phyloP scores from a whole-genome alignment of 1,284 basidiomycete species.

The Malassezia obtusa region DNA sequence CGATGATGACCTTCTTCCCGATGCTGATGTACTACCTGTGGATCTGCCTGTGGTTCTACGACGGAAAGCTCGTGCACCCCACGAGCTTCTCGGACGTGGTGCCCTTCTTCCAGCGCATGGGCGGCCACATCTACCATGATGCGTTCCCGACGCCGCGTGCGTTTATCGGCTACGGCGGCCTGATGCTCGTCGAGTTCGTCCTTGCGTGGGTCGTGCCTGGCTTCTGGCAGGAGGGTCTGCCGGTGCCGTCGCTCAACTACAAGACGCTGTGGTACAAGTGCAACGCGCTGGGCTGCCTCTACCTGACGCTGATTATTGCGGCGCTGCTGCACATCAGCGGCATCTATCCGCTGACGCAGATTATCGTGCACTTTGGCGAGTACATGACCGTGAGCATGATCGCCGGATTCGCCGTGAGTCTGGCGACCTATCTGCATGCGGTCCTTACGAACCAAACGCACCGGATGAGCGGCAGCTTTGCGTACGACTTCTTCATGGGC shows the following conservation, averaged over 20 bases:
- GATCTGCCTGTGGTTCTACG: slow-evolving; percentile 94
- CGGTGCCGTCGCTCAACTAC: slow-evolving; percentile 54
- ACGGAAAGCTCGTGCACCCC: slow-evolving; percentile 73
- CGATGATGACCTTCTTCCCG: slow-evolving; percentile 92
- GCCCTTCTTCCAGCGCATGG: slow-evolving; percentile 75
- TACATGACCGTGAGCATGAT: slow-evolving; percentile 94
- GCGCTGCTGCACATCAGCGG: slow-evolving; percentile 67
- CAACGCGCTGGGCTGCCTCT: slow-evolving; percentile 72
- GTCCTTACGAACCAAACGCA: slow-evolving; percentile 40
- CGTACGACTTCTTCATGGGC: slow-evolving; percentile 70
- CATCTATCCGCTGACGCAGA: slow-evolving; percentile 81
- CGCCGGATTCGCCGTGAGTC: slow-evolving; percentile 62
- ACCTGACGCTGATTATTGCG: slow-evolving; percentile 71
- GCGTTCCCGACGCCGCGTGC: slow-evolving; percentile 82
- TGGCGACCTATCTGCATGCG: slow-evolving; percentile 42
- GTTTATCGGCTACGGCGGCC: slow-evolving; percentile 61
- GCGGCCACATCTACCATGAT: slow-evolving; percentile 73
- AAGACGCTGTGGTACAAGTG: slow-evolving; percentile 91
- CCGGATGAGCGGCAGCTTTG: slow-evolving; percentile 83
- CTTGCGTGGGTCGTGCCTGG: slow-evolving; percentile 86
- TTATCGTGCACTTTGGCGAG: slow-evolving; percentile 92
- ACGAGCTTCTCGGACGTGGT: slow-evolving; percentile 61
- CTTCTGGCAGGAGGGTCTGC: slow-evolving; percentile 67
- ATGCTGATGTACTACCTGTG: slow-evolving; percentile 93
- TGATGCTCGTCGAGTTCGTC: slow-evolving; percentile 78